Base-by-base conservation (phyloP, 23 red algal genomes). In the Gracilariopsis chorda region DNA sequence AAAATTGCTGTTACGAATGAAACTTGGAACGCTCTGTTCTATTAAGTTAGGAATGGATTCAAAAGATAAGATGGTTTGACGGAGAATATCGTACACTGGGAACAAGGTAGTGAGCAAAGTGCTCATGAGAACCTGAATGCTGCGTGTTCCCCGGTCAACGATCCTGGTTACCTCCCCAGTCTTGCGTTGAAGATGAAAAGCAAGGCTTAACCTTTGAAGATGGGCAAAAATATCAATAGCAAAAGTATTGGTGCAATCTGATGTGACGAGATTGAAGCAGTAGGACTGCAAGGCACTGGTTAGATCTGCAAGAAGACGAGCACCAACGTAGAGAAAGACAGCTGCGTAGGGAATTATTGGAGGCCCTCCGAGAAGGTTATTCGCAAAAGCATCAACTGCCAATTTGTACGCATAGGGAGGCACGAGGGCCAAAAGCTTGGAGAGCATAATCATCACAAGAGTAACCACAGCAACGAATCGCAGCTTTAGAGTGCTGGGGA, bases 111-210 rank as follows among this genome's bases (percentile, higher is more conserved):
- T 96, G 4, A 94, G 70, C 63, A 95, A 21, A 13, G 92, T 80
- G 5, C 56, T 82, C 4, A 94, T 36, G 21, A 99, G 41, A 7
- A 53, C 82, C 40, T 88, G 57, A 73, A 99, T 90, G 47, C 83
- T 92, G 13, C 41, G 65, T 3, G 75, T 74, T 0, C 93, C 93
- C 23, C 97, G 90, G 83, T 96, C 90, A 90, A 99, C 92, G 19
- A 96, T 86, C 30, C 97, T 80, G 20, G 88, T 72, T 23, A 98
- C 87, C 57, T 94, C 95, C 21, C 95, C 95, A 28, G 95, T 94
- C 19, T 81, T 77, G 21, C 95, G 43, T 33, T 77, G 52, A 10
- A 94, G 68, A 65, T 98, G 95, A 82, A 73, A 98, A 17, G 91
- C 78, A 51, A 94, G 74, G 51, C 85, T 86, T 25, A 98, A 80